phyloP scores from a whole-genome alignment of 768 basidiomycete species.

The Mycena capillaripes region DNA sequence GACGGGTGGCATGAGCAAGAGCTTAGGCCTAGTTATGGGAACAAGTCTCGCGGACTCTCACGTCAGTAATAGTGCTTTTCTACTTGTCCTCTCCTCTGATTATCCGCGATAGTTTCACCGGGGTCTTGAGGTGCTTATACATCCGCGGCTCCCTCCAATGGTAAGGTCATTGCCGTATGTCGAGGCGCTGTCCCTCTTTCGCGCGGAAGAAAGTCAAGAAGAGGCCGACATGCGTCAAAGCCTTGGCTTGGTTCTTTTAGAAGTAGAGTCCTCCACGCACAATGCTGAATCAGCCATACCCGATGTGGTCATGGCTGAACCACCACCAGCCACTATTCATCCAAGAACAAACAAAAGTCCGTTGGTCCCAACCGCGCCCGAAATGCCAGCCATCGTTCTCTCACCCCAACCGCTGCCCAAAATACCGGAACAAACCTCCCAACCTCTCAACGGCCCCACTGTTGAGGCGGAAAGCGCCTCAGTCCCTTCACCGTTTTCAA shows the following conservation, averaged over 20 bases:
- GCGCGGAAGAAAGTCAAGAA: constrained; percentile 74
- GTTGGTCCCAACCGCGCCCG: not conserved
- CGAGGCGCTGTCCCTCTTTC: constrained; percentile 73
- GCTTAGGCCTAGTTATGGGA: constrained; percentile 67
- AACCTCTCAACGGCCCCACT: not conserved
- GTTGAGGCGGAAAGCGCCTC: not conserved
- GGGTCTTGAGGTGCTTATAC: constrained; percentile 74
- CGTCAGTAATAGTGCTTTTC: constrained; percentile 6
- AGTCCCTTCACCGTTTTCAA: not conserved
- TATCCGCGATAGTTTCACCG: constrained; percentile 41
- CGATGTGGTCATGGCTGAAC: constrained; percentile 31
- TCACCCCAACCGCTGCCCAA: not conserved
- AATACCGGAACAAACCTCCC: not conserved
- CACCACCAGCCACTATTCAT: constrained; percentile 4
- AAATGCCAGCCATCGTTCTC: not conserved
- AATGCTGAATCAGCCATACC: not conserved
- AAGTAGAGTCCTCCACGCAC: not conserved
- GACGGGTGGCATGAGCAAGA: constrained; percentile 71
- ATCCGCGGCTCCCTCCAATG: constrained; percentile 85
- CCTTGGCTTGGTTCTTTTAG: constrained; percentile 50
- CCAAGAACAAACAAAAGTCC: not conserved
- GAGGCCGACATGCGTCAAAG: constrained; percentile 64
- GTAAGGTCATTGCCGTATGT: constrained; percentile 76
- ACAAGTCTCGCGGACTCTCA: constrained; percentile 44
- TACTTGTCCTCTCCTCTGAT: not conserved